Evolutionary conservation across 2,329 filamentous ascomycete species (phyloP).

Genomic region (Helotiales sp.): DNA sequence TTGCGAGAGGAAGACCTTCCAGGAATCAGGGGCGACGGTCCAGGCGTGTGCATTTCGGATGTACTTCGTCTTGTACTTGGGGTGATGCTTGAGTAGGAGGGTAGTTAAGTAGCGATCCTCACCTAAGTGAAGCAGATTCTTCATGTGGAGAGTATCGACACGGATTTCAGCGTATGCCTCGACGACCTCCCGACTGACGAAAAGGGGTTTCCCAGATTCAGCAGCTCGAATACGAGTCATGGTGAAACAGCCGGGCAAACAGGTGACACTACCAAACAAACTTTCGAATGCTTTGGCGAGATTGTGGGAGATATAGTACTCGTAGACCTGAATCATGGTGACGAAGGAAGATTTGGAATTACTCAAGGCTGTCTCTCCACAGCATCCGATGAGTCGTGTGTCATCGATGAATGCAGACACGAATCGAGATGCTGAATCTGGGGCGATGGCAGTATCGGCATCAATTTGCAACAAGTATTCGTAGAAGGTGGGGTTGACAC

Average conservation of each 20-base stretch:
- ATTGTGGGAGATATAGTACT: constrained; percentile 99
- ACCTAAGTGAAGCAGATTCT: constrained; percentile 94
- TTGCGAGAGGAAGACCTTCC: constrained; percentile 94
- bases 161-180: constrained; percentile 89
- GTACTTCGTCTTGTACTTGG: constrained; percentile 98
- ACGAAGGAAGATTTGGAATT: constrained; percentile 93
- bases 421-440: constrained; percentile 89
- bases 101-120: constrained; percentile 98
- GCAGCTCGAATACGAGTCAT: constrained; percentile 98
- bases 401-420: constrained; percentile 90
- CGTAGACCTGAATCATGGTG: constrained; percentile 99
- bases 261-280: constrained; percentile 95
- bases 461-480: constrained; percentile 97
- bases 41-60: constrained; percentile 90
- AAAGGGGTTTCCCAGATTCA: constrained; percentile 92
- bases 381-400: constrained; percentile 89
- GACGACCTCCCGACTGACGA: constrained; percentile 91
- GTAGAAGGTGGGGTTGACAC: constrained; percentile 97
- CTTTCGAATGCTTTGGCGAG: constrained; percentile 96
- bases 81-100: constrained; percentile 87
- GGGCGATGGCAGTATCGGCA: constrained; percentile 91
- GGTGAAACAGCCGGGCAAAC: constrained; percentile 96
- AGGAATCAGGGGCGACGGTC: constrained; percentile 96
- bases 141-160: constrained; percentile 98
- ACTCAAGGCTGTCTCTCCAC: constrained; percentile 90